Base-by-base conservation (phyloP, 2,329 filamentous ascomycete species). In the Exophiala calicioides region DNA sequence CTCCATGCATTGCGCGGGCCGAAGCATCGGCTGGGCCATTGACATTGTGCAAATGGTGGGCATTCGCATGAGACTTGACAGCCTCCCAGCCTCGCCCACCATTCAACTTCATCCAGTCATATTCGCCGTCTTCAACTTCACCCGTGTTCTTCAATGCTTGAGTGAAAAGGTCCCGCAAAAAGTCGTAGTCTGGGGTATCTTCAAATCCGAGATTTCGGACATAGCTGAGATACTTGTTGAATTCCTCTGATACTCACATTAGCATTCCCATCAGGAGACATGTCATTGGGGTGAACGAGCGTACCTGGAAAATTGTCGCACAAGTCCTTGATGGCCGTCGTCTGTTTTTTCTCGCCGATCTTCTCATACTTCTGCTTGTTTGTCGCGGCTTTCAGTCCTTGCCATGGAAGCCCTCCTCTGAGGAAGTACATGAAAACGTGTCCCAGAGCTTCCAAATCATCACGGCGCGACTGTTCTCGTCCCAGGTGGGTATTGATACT, bases 271-370 rank as follows among this genome's bases (percentile, higher is more conserved):
- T 4, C 33, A 31, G 23, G 20, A 9, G 16, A 2, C 6, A 9
- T 1, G 13, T 16, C 5, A 23, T 15, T 29, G 18, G 10, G 15
- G n/a, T n/a, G n/a, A 16, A 18, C 24, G 34, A 50, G 67, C 71
- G 30, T 75, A 83, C 80, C 80, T 57, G 93, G 91, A 72, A 95
- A 97, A 40, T 89, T 86, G 60, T 96, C 90, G 67, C 91, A 97
- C 12, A 98, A 81, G 62, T 98, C 93, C 75, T 96, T 95, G 74
- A 98, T 94, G 4, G 82, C 81, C 16, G 93, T 97, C 0, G 91
- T 96, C 75, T 97, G 93, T 77, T 98, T 98, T 85, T 98, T 97
- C 78, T 98, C 91, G 34, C 93, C 93, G 70, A 98, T 98, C 80
- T 97, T 97, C 74, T 98, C 93, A 68, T 98, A 98, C 75, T 98